phyloP scores from a whole-genome alignment of 1,284 basidiomycete genomes.

The Prillingera fragicola region DNA sequence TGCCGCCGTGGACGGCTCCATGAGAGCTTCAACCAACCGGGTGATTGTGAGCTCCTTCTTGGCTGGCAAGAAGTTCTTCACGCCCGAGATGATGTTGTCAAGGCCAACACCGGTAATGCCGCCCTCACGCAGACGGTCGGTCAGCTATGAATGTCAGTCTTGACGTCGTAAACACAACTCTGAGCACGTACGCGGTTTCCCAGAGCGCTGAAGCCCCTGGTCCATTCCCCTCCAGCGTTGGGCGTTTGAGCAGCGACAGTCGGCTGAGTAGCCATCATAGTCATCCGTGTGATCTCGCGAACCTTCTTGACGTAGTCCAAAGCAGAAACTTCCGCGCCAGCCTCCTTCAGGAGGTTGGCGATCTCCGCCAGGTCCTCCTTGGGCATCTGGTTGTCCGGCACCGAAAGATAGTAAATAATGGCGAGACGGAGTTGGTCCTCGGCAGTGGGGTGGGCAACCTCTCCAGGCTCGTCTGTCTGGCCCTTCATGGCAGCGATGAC shows the following conservation, averaged over 20 bases:
- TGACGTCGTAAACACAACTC: slow-evolving; percentile 31
- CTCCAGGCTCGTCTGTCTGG: slow-evolving; percentile 56
- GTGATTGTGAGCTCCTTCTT: slow-evolving; percentile 92
- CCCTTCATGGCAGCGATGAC: slow-evolving; percentile 70
- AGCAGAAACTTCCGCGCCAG: slow-evolving; percentile 73
- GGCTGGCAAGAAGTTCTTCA: slow-evolving; percentile 95
- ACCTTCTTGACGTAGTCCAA: slow-evolving; percentile 90
- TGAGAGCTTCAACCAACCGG: slow-evolving; percentile 86
- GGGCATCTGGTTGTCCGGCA: slow-evolving; percentile 68
- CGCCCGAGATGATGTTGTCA: slow-evolving; percentile 93
- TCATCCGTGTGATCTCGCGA: slow-evolving; percentile 85
- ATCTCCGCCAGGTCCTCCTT: slow-evolving; percentile 84
- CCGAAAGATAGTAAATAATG: slow-evolving; percentile 87
- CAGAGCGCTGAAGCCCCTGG: slow-evolving; percentile 82
- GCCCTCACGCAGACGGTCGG: slow-evolving; percentile 87
- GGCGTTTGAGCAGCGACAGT: slow-evolving; percentile 51
- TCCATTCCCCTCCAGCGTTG: slow-evolving; percentile 53
- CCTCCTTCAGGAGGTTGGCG: slow-evolving; percentile 74
- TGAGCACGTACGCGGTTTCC: slow-evolving; percentile 89
- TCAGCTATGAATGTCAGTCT: slow-evolving; percentile 52
- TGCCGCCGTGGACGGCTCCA: slow-evolving; percentile 89
- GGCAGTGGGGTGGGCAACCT: slow-evolving; percentile 52
- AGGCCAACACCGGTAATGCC: slow-evolving; percentile 60
- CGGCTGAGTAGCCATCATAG: slow-evolving; percentile 74
- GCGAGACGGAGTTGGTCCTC: slow-evolving; percentile 89